Base-by-base conservation (phyloP, 345 rosid species). In the Pseudoturritis turrita region DNA sequence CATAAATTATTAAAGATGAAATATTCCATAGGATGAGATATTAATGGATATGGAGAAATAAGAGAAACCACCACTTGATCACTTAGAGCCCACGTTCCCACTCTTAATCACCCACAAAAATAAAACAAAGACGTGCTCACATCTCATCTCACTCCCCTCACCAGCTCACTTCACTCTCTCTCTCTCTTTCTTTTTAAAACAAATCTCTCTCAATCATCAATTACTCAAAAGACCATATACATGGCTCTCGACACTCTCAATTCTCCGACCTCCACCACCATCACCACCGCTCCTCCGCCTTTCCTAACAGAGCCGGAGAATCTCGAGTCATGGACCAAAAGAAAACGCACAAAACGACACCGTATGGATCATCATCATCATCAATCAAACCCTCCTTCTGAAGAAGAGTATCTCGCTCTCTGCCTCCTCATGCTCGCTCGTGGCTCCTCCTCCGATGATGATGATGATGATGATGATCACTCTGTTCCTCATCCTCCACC, bases 161-260 rank as follows among this genome's bases (percentile, higher is more conserved):
- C 73, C 76, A 76, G 75, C 76, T 70, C 80, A 76, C 80, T 75
- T 70, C 80, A 71, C 80, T 77, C 80, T 77, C 55, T 53, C 68
- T 55, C 19, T 46, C 11, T 49, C 22, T 53, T 22, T 19, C 35
- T 53, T 45, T 31, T 6, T 18, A 47, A 31, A 19, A 44, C 39
- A 23, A 44, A 23, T 14, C 62, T 61, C 58, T 70, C 70, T 54
- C 68, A 50, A 69, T 54, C 28, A 60, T 67, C 62, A 40, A 18
- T 65, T 56, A 15, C 53, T 52, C 69, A 63, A 50, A 36, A 28
- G 26, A 25, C 26, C 26, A 57, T 18, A 52, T 13, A 29, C 10
- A 85, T 85, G 89, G 89, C 87, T 56, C 79, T 85, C 15, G 89
- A 85, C 49, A 83, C 87, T 70, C 80, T 85, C 44, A 80, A 81